These are phyloP conservation scores for Magnaporthiopsis poae DNA, from an alignment of 2,329 filamentous ascomycete species.

Conservation along the genomic window DNA sequence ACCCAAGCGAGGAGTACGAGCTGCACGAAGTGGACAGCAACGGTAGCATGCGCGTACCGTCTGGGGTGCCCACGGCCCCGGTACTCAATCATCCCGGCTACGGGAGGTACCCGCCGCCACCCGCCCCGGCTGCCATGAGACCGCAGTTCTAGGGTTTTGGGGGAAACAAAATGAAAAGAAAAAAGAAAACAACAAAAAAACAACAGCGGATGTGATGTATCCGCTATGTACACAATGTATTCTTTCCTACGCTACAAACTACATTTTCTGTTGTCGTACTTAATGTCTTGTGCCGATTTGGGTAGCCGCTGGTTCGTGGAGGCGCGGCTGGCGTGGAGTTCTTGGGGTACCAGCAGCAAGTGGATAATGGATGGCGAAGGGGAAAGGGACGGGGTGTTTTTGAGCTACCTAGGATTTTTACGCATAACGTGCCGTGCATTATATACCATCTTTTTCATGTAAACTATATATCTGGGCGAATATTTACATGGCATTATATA, in stretches of 20 bases:
- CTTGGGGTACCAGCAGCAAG: background rate
- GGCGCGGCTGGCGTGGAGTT: background rate
- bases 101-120: conserved; percentile 23
- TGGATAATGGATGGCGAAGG: background rate
- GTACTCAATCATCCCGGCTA: conserved; percentile 38
- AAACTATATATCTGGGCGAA: background rate
- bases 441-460: background rate
- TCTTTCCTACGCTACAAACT: background rate
- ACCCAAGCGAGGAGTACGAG: conserved; percentile 35
- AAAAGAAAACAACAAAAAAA: too few species aligned
- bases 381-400: background rate
- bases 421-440: background rate
- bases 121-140: background rate
- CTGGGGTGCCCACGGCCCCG: conserved; percentile 24
- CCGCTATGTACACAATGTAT: background rate
- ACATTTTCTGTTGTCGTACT: background rate
- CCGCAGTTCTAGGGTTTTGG: conserved; percentile 1
- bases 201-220: background rate
- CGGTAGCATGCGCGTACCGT: conserved; percentile 15
- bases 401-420: background rate
- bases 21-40: conserved; percentile 34
- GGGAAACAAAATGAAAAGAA: too few species aligned
- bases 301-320: background rate
- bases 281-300: background rate
- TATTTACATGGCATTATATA: background rate